Base-by-base conservation (phyloP, 2,329 filamentous ascomycete species). In the Alternaria consortialis region DNA sequence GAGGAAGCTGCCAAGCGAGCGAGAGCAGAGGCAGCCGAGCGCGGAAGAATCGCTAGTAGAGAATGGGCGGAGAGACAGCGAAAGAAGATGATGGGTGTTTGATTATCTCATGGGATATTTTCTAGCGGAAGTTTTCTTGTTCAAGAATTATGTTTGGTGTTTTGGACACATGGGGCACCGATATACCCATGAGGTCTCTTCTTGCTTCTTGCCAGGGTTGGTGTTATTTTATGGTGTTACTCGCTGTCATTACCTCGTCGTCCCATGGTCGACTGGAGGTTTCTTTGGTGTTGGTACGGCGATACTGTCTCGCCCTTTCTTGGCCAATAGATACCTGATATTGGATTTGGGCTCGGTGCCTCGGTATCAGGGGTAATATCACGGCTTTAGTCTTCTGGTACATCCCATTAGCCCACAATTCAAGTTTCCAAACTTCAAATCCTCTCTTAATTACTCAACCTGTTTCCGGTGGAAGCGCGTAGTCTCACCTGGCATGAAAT, bases 21-120 rank as follows among this genome's bases (percentile, higher is more conserved):
- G 23, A 72, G 83, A 32, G 79, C 77, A 1, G 80, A 80, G 31
- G 83, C 83, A 7, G 80, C 82, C 0, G 82, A 84, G 71, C 66
- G 82, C 5, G 79, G 82, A 0, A 68, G 83, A 15, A 75, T 77
- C 40, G 74, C 78, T 37, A 81, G 79, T 66, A 66, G 82, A 11
- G 82, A 84, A 69, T 85, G 83, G 83, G 83, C 83, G 5, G 81
- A 83, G 73, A 81, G 79, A 75, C 80, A 82, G 74, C 79, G 73
- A 74, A 77, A 76, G 74, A 79, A 74, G 69, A 65, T 67, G 65
- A 61, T 72, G 69, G 69, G 47, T 29, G 64, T 44, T n/a, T 57
- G 42, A 56, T 17, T 9, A 11, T 9, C 20, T 31, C n/a, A 20
- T 8, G 20, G 15, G 12, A 25, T 15, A 8, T 2, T 12, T 25